These are phyloP conservation scores for Coemansia sp. DNA, from an alignment of 192 early-diverging fungal genomes.

Conservation along the genomic window DNA sequence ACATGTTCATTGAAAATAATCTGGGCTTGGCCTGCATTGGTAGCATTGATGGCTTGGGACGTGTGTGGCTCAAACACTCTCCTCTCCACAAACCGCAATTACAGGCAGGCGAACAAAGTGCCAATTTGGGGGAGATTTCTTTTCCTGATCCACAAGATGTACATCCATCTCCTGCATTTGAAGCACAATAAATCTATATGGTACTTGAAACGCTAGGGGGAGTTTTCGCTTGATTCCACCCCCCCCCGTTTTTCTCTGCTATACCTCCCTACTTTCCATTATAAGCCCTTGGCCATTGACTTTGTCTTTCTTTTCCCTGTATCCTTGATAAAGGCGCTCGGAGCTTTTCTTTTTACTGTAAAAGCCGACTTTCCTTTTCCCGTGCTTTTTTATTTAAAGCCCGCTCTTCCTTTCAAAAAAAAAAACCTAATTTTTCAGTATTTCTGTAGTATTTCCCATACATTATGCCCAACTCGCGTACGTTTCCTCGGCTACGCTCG, in stretches of 20 bases:
- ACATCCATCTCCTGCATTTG: too few species aligned
- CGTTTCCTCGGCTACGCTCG: constrained; percentile 31
- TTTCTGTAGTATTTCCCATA: too few species aligned
- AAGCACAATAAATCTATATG: too few species aligned
- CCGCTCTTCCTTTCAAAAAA: not conserved
- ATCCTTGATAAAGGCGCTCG: constrained; percentile 4
- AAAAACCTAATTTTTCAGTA: too few species aligned
- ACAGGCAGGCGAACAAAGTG: too few species aligned
- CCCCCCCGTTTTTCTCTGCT: not conserved
- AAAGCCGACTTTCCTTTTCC: not conserved
- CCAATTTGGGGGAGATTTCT: too few species aligned
- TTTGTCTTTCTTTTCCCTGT: not conserved
- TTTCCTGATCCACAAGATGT: too few species aligned
- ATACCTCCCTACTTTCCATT: not conserved
- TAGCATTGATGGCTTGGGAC: too few species aligned
- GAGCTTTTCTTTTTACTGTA: not conserved
- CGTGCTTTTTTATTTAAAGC: constrained; percentile 2
- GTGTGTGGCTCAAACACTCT: too few species aligned
- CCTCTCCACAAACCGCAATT: too few species aligned
- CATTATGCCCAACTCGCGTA: constrained; percentile 24
- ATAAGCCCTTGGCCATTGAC: constrained; percentile 2
- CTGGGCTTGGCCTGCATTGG: too few species aligned
- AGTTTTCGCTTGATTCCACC: not conserved
- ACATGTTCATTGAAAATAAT: not conserved
- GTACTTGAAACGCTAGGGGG: too few species aligned